phyloP scores from a whole-genome alignment of 352 stramenopile genomes.

The Phytophthora palmivora region DNA sequence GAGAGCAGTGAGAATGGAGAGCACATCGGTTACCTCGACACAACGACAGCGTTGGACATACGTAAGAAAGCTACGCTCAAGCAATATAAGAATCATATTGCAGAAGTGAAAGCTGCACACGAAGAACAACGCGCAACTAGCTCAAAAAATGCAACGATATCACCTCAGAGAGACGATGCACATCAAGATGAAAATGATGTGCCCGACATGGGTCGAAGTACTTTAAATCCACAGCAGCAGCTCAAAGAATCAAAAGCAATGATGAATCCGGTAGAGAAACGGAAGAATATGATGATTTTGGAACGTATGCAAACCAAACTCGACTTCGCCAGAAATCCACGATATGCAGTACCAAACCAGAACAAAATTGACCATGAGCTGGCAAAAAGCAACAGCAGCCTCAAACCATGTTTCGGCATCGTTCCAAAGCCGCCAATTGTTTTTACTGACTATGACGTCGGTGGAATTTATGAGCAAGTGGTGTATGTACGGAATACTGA shows the following conservation, averaged over 20 bases:
- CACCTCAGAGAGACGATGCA: neutral
- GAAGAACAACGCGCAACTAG: constrained; percentile 6
- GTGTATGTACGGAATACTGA: constrained; percentile 71
- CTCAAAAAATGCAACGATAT: neutral
- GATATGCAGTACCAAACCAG: constrained; percentile 39
- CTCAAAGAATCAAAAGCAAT: neutral
- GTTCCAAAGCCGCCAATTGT: constrained; percentile 56
- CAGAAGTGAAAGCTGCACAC: constrained; percentile 45
- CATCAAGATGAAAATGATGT: constrained; percentile 1
- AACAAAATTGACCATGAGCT: neutral
- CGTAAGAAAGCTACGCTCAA: constrained; percentile 60
- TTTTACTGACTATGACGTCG: constrained; percentile 78
- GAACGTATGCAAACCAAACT: constrained; percentile 84
- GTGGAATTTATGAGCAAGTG: constrained; percentile 79
- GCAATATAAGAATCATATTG: constrained; percentile 52
- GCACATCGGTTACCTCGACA: constrained; percentile 59
- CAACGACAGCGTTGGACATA: constrained; percentile 52
- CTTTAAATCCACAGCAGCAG: constrained; percentile 1
- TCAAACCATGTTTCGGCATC: constrained; percentile 48
- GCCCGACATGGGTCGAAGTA: neutral
- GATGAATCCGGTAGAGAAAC: constrained; percentile 64
- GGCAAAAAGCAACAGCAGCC: neutral
- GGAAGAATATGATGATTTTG: constrained; percentile 74
- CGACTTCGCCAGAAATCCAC: constrained; percentile 73
- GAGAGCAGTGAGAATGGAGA: constrained; percentile 24